Conservation (phyloP, 345 rosid species). For the Clausena lansium region DNA sequence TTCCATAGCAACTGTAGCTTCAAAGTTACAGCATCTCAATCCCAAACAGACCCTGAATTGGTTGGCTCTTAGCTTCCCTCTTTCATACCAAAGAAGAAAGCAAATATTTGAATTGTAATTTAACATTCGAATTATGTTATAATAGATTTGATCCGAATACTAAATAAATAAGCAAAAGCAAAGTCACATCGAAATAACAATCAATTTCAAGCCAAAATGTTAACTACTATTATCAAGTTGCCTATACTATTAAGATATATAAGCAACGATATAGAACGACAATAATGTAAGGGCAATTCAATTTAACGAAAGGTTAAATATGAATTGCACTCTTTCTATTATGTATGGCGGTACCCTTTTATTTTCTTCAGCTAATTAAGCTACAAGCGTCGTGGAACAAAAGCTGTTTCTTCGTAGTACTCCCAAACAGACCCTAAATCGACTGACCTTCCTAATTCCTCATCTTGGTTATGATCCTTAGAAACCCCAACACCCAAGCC, state of each 20-base stretch:
- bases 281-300: background rate
- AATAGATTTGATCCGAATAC: too few relatives aligned
- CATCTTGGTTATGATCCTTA: conserved; percentile 12
- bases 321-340: background rate
- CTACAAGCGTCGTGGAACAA: background rate
- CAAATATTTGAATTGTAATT: too few relatives aligned
- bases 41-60: too few relatives aligned
- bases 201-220: background rate
- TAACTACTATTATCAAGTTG: background rate
- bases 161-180: too few relatives aligned
- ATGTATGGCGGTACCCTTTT: too few relatives aligned
- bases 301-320: conserved; percentile 18
- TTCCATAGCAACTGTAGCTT: too few relatives aligned
- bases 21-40: too few relatives aligned
- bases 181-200: background rate
- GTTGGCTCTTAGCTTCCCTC: too few relatives aligned
- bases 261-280: background rate
- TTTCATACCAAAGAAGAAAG: too few relatives aligned
- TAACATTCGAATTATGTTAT: too few relatives aligned
- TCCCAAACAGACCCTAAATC: background rate
- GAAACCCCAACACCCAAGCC: conserved; percentile 27
- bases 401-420: background rate
- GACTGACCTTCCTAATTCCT: conserved; percentile 13
- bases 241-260: background rate
- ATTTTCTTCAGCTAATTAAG: background rate